Evolutionary conservation across 306 rosid genomes (phyloP).

Genomic region (Ormosia emarginata): DNA sequence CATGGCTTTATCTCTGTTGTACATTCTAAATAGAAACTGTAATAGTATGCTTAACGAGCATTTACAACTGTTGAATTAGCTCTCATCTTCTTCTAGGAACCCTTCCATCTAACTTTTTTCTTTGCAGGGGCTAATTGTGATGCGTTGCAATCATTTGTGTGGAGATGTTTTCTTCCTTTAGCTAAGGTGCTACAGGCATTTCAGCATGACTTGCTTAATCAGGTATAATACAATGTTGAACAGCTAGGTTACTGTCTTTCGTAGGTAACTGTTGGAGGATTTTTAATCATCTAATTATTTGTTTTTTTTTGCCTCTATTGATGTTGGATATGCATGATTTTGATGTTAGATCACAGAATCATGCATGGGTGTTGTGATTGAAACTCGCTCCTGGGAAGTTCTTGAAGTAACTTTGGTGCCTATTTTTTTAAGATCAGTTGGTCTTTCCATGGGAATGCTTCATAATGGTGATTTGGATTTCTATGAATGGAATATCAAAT

Average conservation of each 20-base stretch:
- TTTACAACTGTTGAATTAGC: neutral
- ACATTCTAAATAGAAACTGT: neutral
- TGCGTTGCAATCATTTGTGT: slow-evolving; percentile 48
- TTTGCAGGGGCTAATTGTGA: slow-evolving; percentile 45
- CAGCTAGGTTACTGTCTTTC: slow-evolving; percentile 1
- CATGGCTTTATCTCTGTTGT: neutral
- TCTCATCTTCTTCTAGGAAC: neutral
- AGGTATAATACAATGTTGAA: slow-evolving; percentile 45
- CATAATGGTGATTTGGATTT: slow-evolving; percentile 37
- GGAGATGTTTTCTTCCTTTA: slow-evolving; percentile 73
- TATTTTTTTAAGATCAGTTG: slow-evolving; percentile 53
- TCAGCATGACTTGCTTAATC: slow-evolving; percentile 54
- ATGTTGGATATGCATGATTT: slow-evolving; percentile 20
- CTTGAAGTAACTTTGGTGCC: slow-evolving; percentile 64
- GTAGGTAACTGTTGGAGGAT: neutral
- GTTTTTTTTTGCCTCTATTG: neutral
- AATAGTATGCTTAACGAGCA: neutral
- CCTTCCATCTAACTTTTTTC: slow-evolving; percentile 8
- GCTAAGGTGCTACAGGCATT: slow-evolving; percentile 40
- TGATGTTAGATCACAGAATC: slow-evolving; percentile 59
- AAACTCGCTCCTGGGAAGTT: slow-evolving; percentile 52
- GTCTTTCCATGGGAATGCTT: slow-evolving; percentile 52
- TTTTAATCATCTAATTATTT: neutral
- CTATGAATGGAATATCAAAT: slow-evolving; percentile 33
- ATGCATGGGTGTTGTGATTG: slow-evolving; percentile 52